Base-by-base conservation (phyloP, 257 asterid genomes). In the Gentiana macrophylla region DNA sequence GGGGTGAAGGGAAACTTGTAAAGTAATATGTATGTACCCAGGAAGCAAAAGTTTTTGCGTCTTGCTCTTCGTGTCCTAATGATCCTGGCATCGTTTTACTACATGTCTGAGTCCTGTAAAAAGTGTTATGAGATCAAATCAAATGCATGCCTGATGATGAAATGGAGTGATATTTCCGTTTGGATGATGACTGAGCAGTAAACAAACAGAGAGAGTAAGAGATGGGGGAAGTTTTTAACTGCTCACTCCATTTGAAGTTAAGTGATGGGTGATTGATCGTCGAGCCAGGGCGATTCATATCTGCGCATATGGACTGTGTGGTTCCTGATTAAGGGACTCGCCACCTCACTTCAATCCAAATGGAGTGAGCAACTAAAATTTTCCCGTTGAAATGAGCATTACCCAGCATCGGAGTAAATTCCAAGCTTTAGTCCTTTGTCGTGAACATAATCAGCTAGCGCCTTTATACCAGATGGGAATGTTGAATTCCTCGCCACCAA, bases 31-130 rank as follows among this genome's bases (percentile, higher is more conserved):
- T 24, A 24, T 24, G 24, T 67, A 89, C 97, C 97, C 98, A 87
- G 6, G 95, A 80, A 52, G 98, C 92, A 61, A 86, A 91, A 55
- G 94, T 86, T 54, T 78, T 91, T 60, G 98, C 98, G 70, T 91
- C 98, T 73, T 91, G 85, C 6, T 80, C 73, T 67, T 91, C 96
- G 34, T 84, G 49, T 41, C 96, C 95, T 57, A 86, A 60, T 35
- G 96, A 86, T 37, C 98, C 96, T 13, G 95, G 94, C 96, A 86
- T 86, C 8, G 69, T 74, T 46, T 64, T 67, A 73, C 94, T 86
- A 62, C 97, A 83, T 37, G 94, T 86, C 72, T 67, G 82, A 35
- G 66, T 59, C 59, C 95, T 84, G 77, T 76, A 67, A 53, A 56
- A 32, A 47, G 12, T 5, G 46, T 3, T 5, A 41, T 41, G 8